Base-by-base conservation (phyloP, 345 rosid genomes). In the Dipteronia sinensis region DNA sequence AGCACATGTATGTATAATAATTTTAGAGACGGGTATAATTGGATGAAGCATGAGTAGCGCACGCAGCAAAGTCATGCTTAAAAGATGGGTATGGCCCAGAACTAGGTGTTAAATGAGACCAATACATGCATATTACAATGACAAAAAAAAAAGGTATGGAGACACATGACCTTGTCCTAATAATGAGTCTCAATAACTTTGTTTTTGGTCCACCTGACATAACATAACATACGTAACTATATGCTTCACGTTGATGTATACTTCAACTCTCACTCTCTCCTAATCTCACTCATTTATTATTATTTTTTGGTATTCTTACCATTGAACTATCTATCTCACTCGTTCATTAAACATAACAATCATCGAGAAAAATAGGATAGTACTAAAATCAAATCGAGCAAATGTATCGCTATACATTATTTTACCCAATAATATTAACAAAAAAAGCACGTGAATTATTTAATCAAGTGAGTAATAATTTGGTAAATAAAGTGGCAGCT, bases 81-180 rank as follows among this genome's bases (percentile, higher is more conserved):
- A 7, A 62, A 67, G 67, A 63, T 38, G 56, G 27, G 79, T 23
- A 58, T 78, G 80, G 64, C 65, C 68, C 74, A 29, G 46, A 51
- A 66, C 9, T 29, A 17, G 15, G 38, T 75, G 76, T 7, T 56
- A 16, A 56, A 2, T 4, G 51, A 47, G 49, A 59, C 64, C 64
- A 9, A 59, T 19, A 59, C 64, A 59, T 59, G 64, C 74, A 27
- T 34, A 34, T 63, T 38, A 53, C 47, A 0, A 19, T n/a, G 6
- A 38, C 2, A 55, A 13, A 16, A 25, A 64, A 55, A 62, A 38
- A 17, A 19, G 25, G 78, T 31, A 49, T 47, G 83, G 80, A 56
- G 65, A 75, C 84, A 67, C 68, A 38, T 47, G 84, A 25, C 69
- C 31, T 67, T 81, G 80, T 67, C 73, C n/a, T 77, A 72, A 71